Percentiles rank a stretch among this genome's conserved stretches.
These are phyloP conservation scores for Cladosporium sp. DNA, from an alignment of 2,329 filamentous ascomycete species.

Conservation along the genomic window DNA sequence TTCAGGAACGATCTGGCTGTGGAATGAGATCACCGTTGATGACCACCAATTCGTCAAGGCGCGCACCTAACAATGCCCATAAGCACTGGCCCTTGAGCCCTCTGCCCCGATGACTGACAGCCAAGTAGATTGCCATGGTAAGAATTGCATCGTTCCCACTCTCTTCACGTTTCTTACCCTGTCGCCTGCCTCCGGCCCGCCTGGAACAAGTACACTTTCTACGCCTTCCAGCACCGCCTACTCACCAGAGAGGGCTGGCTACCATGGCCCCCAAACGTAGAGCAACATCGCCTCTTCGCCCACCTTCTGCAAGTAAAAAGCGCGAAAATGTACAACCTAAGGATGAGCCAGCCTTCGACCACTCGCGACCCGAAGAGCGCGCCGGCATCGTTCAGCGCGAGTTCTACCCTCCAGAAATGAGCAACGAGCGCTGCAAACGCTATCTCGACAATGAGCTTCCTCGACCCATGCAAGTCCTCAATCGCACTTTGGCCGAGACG, in stretches of 20 bases:
- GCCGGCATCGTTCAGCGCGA: slow-evolving; percentile 51
- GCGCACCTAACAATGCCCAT: background rate
- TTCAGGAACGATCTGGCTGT: slow-evolving; percentile 15
- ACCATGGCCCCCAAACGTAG: slow-evolving; percentile 33
- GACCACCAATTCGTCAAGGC: background rate
- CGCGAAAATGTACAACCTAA: slow-evolving; percentile 10
- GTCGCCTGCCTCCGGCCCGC: background rate
- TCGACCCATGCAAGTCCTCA: slow-evolving; percentile 70
- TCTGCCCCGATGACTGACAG: background rate
- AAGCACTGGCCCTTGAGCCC: slow-evolving; percentile 9
- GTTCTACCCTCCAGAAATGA: slow-evolving; percentile 86
- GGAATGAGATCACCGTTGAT: slow-evolving; percentile 14
- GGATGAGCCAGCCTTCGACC: slow-evolving; percentile 31
- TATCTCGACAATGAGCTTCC: slow-evolving; percentile 71
- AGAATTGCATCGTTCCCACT: background rate
- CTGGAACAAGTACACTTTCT: background rate
- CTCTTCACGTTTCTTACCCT: background rate
- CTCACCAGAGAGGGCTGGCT: background rate
- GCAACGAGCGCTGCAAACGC: slow-evolving; percentile 70
- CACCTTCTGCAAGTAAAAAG: slow-evolving; percentile 29
- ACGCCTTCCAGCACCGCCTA: background rate
- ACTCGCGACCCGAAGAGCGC: slow-evolving; percentile 38
- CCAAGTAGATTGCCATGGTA: slow-evolving; percentile 13
- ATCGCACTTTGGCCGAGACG: slow-evolving; percentile 63
- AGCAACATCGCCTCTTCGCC: slow-evolving; percentile 34